phyloP scores from a whole-genome alignment of 2,329 filamentous ascomycete species.

The Apiospora kogelbergensis region DNA sequence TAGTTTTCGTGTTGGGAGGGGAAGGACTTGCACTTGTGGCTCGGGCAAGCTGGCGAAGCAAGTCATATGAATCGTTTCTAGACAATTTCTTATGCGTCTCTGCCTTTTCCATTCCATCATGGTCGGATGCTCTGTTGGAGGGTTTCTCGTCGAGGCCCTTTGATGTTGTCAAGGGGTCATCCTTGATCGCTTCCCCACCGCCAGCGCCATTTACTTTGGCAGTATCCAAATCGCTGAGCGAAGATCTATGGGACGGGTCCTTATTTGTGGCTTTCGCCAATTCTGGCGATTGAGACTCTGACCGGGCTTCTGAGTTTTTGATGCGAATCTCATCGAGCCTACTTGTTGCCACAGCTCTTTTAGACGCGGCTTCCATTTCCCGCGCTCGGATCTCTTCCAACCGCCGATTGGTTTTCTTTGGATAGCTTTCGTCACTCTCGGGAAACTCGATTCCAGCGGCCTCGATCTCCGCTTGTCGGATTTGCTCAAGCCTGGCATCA shows the following conservation, averaged over 20 bases:
- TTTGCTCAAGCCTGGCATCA: constrained; percentile 36
- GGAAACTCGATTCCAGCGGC: constrained; percentile 25
- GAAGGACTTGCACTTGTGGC: constrained; percentile 47
- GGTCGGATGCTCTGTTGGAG: constrained; percentile 14
- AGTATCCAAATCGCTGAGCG: not conserved
- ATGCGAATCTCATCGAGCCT: constrained; percentile 54
- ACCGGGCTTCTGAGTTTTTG: constrained; percentile 41
- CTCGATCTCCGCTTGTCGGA: constrained; percentile 35
- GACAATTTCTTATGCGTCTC: constrained; percentile 18
- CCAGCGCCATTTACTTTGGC: not conserved
- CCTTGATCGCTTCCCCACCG: not conserved
- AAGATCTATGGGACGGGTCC: not conserved
- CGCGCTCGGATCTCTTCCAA: constrained; percentile 48
- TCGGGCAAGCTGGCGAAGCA: constrained; percentile 49
- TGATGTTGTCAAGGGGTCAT: not conserved
- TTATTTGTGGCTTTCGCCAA: not conserved
- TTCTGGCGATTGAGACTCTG: constrained; percentile 40
- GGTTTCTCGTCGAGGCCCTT: not conserved
- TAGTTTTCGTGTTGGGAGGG: constrained; percentile 19
- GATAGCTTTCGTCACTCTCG: constrained; percentile 18
- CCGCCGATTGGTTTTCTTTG: constrained; percentile 39
- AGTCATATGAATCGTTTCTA: constrained; percentile 44
- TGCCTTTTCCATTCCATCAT: constrained; percentile 17
- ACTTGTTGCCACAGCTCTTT: constrained; percentile 46
- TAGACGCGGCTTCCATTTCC: constrained; percentile 45